Evolutionary conservation across 805 yeast species (phyloP), one percentile per base, ranked within the genome.

Genomic region (Cyberlindnera meyerae): DNA sequence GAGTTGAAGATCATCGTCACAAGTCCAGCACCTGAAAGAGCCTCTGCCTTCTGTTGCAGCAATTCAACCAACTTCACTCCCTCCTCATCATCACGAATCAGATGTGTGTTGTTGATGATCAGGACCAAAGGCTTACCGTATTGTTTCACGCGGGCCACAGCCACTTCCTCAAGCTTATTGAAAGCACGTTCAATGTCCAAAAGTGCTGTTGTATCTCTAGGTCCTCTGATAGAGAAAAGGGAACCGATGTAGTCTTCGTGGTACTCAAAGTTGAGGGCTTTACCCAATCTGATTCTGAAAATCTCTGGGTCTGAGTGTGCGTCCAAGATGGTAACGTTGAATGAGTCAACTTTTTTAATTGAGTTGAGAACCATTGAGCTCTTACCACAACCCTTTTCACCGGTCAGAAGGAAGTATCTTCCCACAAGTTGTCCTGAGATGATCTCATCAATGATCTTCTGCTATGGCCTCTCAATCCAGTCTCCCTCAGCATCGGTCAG

Each of bases 341-440:
- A 58, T 0, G 89, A 86, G 26, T 70, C 62, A 3, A 74, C 75
- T 45, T 78, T 73, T 40, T 76, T 71, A 66, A 85, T 74, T 3
- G 87, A 72, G 45, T 84, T 87, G 49, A 82, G 58, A 12, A 85
- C 67, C 65, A 86, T 70, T 1, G 90, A 79, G 1, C 88, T 79
- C 54, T 84, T 84, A 3, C 95, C 95, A 0, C 93, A 84, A 1
- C 95, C 95, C 54, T 85, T 84, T 55, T 84, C 95, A 21, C 95
- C 95, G 27, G 85, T 72, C 9, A 85, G 53, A 32, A 85, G 61
- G 51, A 75, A 80, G 59, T 84, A 85, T 13, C 90, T 57, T 0
- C 95, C 94, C 6, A 59, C 60, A 2, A 73, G 61, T n/a, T 68
- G 58, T 2, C 95, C 95, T 8, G 70, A 54, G 4, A 85, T 68